Conservation (phyloP, 257 asterid genomes). For the Marsdenia floribunda region DNA sequence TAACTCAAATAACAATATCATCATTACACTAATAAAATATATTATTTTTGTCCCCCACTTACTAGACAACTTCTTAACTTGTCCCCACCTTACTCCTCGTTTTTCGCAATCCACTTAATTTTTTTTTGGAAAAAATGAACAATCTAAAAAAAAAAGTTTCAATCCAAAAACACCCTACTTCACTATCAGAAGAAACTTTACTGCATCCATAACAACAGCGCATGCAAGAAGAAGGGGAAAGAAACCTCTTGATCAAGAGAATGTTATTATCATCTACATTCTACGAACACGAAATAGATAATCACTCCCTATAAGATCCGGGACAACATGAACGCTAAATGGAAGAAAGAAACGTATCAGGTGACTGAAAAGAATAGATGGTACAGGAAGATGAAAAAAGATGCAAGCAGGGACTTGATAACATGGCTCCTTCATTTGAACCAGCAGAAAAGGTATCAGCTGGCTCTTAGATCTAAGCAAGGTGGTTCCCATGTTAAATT, state of each 20-base stretch:
- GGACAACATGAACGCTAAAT: not conserved
- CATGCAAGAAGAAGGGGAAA: not conserved
- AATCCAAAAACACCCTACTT: too few species aligned
- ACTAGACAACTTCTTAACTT: too few species aligned
- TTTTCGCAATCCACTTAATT: too few species aligned
- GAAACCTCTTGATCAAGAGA: not conserved
- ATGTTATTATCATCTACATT: not conserved
- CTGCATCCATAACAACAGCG: not conserved
- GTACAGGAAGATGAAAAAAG: not conserved
- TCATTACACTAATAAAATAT: too few species aligned
- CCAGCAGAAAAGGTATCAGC: not conserved
- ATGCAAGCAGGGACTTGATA: not conserved
- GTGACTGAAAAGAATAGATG: not conserved
- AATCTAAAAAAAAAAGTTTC: too few species aligned
- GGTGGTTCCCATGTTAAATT: too few species aligned
- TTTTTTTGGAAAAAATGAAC: too few species aligned
- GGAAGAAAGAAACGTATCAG: not conserved
- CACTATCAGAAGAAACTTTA: not conserved
- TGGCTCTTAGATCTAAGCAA: too few species aligned
- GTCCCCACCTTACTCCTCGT: too few species aligned
- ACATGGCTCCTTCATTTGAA: not conserved
- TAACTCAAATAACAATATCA: too few species aligned
- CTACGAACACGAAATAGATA: not conserved
- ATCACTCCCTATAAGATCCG: not conserved
- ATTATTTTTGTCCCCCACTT: too few species aligned